Evolutionary conservation across 169 alveolate species (phyloP).

Genomic region (Eimeria brunetti): DNA sequence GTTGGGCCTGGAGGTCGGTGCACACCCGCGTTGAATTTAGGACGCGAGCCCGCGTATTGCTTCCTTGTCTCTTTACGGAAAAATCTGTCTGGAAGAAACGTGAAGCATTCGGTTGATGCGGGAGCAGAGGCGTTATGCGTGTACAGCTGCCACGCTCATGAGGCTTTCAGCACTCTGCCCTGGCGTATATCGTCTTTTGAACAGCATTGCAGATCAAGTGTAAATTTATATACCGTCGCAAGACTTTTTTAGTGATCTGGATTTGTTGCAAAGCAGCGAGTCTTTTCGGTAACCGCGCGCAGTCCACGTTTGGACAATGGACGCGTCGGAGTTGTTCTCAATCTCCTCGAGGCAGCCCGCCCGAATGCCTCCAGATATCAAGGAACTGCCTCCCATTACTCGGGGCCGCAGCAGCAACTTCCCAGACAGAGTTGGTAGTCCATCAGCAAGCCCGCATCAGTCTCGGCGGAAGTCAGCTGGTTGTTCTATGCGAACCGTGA

Average conservation of each 20-base stretch:
- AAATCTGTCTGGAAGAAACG: neutral
- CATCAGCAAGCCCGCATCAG: constrained; percentile 48
- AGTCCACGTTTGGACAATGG: constrained; percentile 60
- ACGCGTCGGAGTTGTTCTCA: constrained; percentile 68
- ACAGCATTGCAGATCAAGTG: neutral
- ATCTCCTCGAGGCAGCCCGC: constrained; percentile 75
- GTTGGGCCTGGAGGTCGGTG: neutral
- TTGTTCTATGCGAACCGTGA: constrained; percentile 66
- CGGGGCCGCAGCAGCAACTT: constrained; percentile 68
- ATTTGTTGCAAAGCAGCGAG: neutral
- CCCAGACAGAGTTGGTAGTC: constrained; percentile 61
- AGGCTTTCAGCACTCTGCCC: neutral
- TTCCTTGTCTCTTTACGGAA: neutral
- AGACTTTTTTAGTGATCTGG: neutral
- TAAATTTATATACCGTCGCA: neutral
- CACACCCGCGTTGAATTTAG: neutral
- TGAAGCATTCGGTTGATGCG: neutral
- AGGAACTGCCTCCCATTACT: constrained; percentile 73
- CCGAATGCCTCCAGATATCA: constrained; percentile 74
- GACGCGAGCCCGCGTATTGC: neutral
- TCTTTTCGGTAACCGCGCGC: constrained; percentile 13
- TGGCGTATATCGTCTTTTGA: neutral
- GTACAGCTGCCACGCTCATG: neutral
- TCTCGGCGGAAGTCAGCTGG: constrained; percentile 73
- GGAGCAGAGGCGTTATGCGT: neutral